These are phyloP conservation scores for Clonostachys chloroleuca DNA, from an alignment of 2,329 filamentous ascomycete genomes.

Conservation along the genomic window DNA sequence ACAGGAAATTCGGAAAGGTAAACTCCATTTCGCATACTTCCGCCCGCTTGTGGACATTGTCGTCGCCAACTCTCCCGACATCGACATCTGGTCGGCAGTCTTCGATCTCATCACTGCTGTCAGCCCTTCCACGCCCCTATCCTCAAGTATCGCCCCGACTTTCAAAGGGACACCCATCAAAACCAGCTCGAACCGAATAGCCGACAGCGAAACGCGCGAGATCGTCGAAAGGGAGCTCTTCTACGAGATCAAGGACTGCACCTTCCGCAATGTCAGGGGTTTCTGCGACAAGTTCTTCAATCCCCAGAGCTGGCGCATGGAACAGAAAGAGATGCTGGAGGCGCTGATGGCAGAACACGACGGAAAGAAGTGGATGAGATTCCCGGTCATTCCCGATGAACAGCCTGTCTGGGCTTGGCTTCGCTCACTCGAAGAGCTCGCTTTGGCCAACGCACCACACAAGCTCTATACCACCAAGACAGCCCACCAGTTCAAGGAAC, in stretches of 20 bases:
- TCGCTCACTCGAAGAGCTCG: constrained; percentile 3
- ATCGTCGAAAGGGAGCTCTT: constrained; percentile 4
- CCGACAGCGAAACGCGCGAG: constrained; percentile 3
- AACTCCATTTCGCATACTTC: neutral
- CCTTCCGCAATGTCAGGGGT: constrained; percentile 7
- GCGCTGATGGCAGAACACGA: constrained; percentile 1
- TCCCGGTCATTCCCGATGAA: constrained; percentile 6
- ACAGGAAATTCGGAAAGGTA: too few relatives aligned
- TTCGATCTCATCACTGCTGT: constrained; percentile 1
- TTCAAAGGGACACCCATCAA: constrained; percentile 3
- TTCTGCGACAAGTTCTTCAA: constrained; percentile 9
- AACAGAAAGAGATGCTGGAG: constrained; percentile 1
- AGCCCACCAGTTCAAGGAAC: constrained; percentile 8
- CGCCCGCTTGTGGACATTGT: neutral
- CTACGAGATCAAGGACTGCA: constrained; percentile 1
- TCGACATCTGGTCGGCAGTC: constrained; percentile 2
- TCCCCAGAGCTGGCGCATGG: constrained; percentile 3
- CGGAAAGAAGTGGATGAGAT: constrained; percentile 7
- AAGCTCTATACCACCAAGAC: constrained; percentile 8
- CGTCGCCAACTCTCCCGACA: constrained; percentile 1
- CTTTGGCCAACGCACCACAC: constrained; percentile 6
- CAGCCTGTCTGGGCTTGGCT: constrained; percentile 5
- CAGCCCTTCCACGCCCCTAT: constrained; percentile 2
- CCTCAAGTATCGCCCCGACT: constrained; percentile 1
- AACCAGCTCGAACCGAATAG: constrained; percentile 3